These are phyloP conservation scores for Botrytis fabae DNA, from an alignment of 2,329 filamentous ascomycete species.

Conservation along the genomic window DNA sequence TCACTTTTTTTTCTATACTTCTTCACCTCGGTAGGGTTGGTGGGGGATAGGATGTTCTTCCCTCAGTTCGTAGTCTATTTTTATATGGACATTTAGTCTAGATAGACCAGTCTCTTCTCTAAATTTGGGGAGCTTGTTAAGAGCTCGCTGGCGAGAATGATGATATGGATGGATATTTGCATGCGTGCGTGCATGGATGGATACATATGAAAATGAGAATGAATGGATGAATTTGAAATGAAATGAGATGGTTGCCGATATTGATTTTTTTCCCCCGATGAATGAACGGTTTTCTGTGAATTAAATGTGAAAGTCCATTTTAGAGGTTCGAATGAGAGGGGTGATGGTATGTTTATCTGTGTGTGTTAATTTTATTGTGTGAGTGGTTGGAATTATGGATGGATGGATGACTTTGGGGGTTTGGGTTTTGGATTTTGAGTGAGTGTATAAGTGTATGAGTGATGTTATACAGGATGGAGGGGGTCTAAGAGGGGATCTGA, in stretches of 20 bases:
- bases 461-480: no score
- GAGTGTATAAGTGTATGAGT: no score
- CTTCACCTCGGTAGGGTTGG: background rate
- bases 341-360: no score
- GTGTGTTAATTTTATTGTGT: background rate
- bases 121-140: background rate
- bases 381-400: background rate
- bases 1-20: constrained; percentile 3
- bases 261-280: no score
- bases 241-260: background rate
- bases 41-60: background rate
- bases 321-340: background rate
- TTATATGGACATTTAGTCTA: background rate
- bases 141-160: constrained; percentile 2
- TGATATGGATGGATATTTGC: background rate
- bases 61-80: background rate
- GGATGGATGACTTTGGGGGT: background rate
- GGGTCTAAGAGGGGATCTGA: no score
- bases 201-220: constrained; percentile 5
- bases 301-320: background rate
- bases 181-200: background rate
- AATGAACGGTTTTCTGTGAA: background rate
- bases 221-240: background rate
- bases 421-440: no score
- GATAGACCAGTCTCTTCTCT: constrained; percentile 8